A percentile compares a stretch with the other conserved stretches of the same genome.
phyloP scores from a whole-genome alignment of 2,329 filamentous ascomycete genomes.

The Lecanosticta acicola region DNA sequence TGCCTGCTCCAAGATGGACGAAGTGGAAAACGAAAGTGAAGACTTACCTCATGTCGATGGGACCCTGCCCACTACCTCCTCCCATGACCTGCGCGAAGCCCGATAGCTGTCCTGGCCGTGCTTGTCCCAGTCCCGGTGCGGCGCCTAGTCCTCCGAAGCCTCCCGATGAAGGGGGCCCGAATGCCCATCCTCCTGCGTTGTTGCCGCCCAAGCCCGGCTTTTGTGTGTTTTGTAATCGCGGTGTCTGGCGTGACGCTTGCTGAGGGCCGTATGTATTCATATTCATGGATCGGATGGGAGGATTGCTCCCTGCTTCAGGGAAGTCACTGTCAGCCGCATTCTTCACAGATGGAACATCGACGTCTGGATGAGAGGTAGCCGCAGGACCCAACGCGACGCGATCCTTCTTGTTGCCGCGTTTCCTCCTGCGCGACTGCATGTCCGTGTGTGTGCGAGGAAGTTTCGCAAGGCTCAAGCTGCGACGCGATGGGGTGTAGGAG shows the following conservation, averaged over 20 bases:
- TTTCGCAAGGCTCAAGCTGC: no score
- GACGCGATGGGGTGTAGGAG: no score
- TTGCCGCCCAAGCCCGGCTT: constrained; percentile 43
- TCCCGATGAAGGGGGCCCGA: constrained; percentile 50
- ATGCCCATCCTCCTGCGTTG: constrained; percentile 48
- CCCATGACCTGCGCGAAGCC: constrained; percentile 35
- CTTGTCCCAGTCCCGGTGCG: constrained; percentile 19
- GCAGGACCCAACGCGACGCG: not conserved
- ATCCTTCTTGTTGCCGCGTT: not conserved
- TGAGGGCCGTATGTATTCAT: constrained; percentile 45
- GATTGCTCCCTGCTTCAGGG: not conserved
- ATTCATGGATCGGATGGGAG: constrained; percentile 45
- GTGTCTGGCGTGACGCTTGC: constrained; percentile 22
- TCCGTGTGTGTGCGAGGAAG: not conserved
- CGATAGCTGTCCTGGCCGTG: constrained; percentile 26
- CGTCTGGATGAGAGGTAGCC: no score
- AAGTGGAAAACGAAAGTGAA: constrained; percentile 1
- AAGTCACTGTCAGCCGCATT: not conserved
- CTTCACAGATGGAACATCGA: not conserved
- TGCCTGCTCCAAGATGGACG: not conserved
- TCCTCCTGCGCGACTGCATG: not conserved
- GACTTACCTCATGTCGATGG: constrained; percentile 35
- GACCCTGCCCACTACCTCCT: constrained; percentile 28
- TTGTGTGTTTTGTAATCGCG: constrained; percentile 29
- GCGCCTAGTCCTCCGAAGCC: constrained; percentile 23